Evolutionary conservation across 768 basidiomycete species (phyloP), one percentile per base, ranked within the genome.

Genomic region (Bullera alba): DNA sequence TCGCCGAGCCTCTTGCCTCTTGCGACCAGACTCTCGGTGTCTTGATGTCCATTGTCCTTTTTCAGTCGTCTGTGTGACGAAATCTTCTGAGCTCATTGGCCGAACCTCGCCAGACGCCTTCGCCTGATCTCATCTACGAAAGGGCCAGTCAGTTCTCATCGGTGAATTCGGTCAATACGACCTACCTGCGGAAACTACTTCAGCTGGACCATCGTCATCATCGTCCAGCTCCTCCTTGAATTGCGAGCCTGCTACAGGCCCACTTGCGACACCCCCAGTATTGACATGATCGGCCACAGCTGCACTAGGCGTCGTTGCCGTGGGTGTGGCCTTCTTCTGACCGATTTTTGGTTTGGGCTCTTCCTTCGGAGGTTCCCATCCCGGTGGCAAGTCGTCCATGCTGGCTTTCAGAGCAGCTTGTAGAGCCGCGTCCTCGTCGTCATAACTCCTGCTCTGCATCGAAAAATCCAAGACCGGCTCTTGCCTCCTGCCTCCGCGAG

Each of bases 321-420:
- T 53, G 5, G 55, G 22, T 3, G 48, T 16, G 7, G 23, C 21
- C 16, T 28, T 27, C 38, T 5, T 37, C 23, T 14, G 30, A 2
- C 15, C 12, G 25, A 23, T 38, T 10, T 8, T 22, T 4, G 48
- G 39, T 39, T 58, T 56, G 14, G 56, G 51, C 17, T 53, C 41
- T 10, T 61, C 42, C 28, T 51, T 55, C 2, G 73, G 56, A 56
- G 48, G 56, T 46, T 56, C 54, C 74, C 76, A 83, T 26, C 77
- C 83, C 34, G 73, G 71, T 1, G 85, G 82, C 19, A 81, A 68
- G 35, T 75, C 75, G 65, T 85, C 84, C 54, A 92, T 75, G 30
- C 88, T 90, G 2, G 87, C 90, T 65, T 76, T 82, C 42, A 93
- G 76, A 4, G 90, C 90, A 10, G 88, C 89, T 72, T 92, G 90